Evolutionary conservation across 2,329 filamentous ascomycete species (phyloP).

Genomic region (Xylariales sp.): DNA sequence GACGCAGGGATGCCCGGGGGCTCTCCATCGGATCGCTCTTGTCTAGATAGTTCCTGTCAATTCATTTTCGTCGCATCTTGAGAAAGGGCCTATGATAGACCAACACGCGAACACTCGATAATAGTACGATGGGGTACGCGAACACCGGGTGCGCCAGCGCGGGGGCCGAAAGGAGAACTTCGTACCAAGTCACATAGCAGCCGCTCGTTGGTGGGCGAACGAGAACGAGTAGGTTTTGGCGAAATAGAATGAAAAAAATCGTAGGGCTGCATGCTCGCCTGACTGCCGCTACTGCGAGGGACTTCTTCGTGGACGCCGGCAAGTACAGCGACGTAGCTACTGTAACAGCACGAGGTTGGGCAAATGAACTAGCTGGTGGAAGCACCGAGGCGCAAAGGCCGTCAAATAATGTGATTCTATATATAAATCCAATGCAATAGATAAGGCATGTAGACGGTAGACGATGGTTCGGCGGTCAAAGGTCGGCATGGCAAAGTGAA

Average conservation of each 20-base stretch:
- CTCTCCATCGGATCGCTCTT: slow-evolving; percentile 10
- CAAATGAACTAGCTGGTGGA: not conserved
- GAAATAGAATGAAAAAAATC: slow-evolving; percentile 2
- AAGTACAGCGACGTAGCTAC: slow-evolving; percentile 5
- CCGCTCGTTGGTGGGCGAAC: slow-evolving; percentile 20
- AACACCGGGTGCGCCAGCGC: not conserved
- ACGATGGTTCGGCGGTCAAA: too few relatives aligned
- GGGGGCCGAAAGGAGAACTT: slow-evolving; percentile 8
- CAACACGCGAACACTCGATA: slow-evolving; percentile 3
- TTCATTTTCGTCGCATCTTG: not conserved
- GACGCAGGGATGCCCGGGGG: not conserved
- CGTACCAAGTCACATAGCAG: slow-evolving; percentile 1
- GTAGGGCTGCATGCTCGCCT: slow-evolving; percentile 38
- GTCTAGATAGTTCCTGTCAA: not conserved
- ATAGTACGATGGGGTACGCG: slow-evolving; percentile 1
- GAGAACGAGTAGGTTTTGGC: slow-evolving; percentile 6
- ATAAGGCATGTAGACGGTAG: slow-evolving; percentile 17
- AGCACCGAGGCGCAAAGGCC: slow-evolving; percentile 25
- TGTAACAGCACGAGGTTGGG: not conserved
- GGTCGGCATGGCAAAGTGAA: slow-evolving; percentile 16
- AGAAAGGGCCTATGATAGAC: not conserved
- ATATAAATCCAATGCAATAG: slow-evolving; percentile 30
- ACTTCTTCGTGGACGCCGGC: slow-evolving; percentile 24
- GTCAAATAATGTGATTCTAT: slow-evolving; percentile 28
- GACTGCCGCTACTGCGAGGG: slow-evolving; percentile 27